phyloP scores from a whole-genome alignment of 2,329 filamentous ascomycete species.

The Ceratocystis cacaofunesta region DNA sequence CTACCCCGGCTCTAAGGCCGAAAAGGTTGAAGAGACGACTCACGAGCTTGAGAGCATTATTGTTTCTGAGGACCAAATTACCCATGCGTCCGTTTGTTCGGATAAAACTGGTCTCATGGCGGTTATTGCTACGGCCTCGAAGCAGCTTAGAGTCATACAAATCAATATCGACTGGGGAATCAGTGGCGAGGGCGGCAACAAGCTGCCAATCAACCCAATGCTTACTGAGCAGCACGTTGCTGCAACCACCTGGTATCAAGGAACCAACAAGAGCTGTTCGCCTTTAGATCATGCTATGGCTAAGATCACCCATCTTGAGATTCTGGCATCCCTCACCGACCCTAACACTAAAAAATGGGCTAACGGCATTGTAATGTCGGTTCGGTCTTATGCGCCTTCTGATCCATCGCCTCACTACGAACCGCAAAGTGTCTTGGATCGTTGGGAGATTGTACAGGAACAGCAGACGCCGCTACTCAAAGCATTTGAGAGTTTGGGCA shows the following conservation, averaged over 20 bases:
- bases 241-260: constrained; percentile 41
- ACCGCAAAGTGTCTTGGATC: constrained; percentile 58
- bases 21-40: constrained; percentile 53
- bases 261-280: constrained; percentile 28
- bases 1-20: constrained; percentile 56
- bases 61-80: constrained; percentile 59
- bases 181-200: constrained; percentile 39
- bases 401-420: constrained; percentile 41
- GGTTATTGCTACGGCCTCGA: constrained; percentile 52
- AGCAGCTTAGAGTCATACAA: constrained; percentile 59
- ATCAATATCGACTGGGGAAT: constrained; percentile 61
- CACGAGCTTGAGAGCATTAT: constrained; percentile 61
- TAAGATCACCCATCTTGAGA: constrained; percentile 58
- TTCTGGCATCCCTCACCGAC: constrained; percentile 53
- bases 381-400: constrained; percentile 16
- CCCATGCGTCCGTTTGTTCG: constrained; percentile 61
- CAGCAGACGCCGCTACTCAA: constrained; percentile 52
- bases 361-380: constrained; percentile 15
- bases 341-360: constrained; percentile 34
- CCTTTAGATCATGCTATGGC: constrained; percentile 37
- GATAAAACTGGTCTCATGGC: constrained; percentile 59
- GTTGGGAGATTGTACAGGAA: constrained; percentile 65
- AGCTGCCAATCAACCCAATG: constrained; percentile 35
- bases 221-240: constrained; percentile 43
- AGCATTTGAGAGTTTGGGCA: constrained; percentile 61